These are phyloP conservation scores for Endotrypanum monterogeii DNA, from an alignment of 208 protist genomes.

Conservation along the genomic window DNA sequence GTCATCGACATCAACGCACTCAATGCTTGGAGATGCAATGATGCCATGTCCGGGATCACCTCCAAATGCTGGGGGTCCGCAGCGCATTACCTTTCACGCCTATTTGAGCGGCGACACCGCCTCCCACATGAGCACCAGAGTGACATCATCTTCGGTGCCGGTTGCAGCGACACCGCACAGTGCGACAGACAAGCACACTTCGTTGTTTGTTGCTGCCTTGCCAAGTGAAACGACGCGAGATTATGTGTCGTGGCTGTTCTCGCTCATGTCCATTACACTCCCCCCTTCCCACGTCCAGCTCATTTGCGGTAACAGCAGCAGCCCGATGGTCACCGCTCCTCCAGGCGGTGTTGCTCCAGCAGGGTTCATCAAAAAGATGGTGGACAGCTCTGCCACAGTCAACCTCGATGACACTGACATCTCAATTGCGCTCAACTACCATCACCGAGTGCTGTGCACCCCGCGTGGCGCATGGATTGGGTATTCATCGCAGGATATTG, in stretches of 20 bases:
- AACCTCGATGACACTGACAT: constrained; percentile 21
- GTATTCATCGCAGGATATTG: constrained; percentile 29
- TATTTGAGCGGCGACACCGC: constrained; percentile 13
- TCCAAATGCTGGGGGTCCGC: constrained; percentile 5
- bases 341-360: neutral
- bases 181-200: constrained; percentile 1
- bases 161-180: neutral
- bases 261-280: constrained; percentile 27
- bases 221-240: constrained; percentile 23
- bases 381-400: constrained; percentile 27
- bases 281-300: constrained; percentile 19
- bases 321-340: neutral
- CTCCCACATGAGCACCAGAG: neutral
- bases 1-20: constrained; percentile 10
- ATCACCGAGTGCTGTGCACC: constrained; percentile 36
- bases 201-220: constrained; percentile 56
- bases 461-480: constrained; percentile 31
- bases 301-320: constrained; percentile 14
- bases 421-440: constrained; percentile 35
- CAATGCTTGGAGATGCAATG: constrained; percentile 10
- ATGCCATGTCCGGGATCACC: neutral
- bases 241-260: constrained; percentile 66
- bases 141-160: neutral
- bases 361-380: neutral
- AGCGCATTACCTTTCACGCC: constrained; percentile 32